These are phyloP conservation scores for Peribolospora kevripleyi DNA, from an alignment of 768 basidiomycete species.

Conservation along the genomic window DNA sequence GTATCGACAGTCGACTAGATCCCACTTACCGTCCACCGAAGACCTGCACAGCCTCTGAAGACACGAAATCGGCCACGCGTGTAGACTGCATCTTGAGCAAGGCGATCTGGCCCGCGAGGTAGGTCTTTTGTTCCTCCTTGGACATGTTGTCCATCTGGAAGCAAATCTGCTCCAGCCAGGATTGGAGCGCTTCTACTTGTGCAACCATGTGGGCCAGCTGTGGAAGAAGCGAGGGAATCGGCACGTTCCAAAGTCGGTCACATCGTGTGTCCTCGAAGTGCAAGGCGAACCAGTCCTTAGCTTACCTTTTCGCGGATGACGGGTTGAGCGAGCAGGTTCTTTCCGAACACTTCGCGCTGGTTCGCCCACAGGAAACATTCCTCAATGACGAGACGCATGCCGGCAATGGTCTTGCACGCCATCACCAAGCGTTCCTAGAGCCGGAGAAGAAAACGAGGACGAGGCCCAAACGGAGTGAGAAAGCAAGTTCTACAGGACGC, in stretches of 20 bases:
- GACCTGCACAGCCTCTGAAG: conserved; percentile 10
- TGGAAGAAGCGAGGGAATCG: not conserved
- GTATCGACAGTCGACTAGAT: too few species aligned
- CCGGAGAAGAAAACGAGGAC: not conserved
- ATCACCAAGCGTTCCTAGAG: conserved; percentile 8
- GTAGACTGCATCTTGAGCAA: conserved; percentile 11
- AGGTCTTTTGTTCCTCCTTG: conserved; percentile 5
- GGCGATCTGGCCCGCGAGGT: conserved; percentile 12
- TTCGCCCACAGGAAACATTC: conserved; percentile 10
- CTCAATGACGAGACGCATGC: conserved; percentile 9
- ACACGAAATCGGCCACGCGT: conserved; percentile 7
- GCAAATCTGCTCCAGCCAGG: conserved; percentile 13
- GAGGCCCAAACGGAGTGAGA: too few species aligned
- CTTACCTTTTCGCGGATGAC: conserved; percentile 13
- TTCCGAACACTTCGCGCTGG: conserved; percentile 10
- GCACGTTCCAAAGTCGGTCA: not conserved
- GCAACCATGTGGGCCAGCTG: conserved; percentile 10
- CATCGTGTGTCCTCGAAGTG: too few species aligned
- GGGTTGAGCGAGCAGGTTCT: conserved; percentile 9
- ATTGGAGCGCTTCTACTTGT: conserved; percentile 11
- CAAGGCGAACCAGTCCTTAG: too few species aligned
- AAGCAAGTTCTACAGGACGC: not conserved
- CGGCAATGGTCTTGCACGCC: conserved; percentile 1
- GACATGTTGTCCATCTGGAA: conserved; percentile 8
- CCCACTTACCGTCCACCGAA: conserved; percentile 8